Percentiles rank a stretch among this genome's conserved stretches.
phyloP scores from a whole-genome alignment of 2,329 filamentous ascomycete species.

The Monilinia polystroma region DNA sequence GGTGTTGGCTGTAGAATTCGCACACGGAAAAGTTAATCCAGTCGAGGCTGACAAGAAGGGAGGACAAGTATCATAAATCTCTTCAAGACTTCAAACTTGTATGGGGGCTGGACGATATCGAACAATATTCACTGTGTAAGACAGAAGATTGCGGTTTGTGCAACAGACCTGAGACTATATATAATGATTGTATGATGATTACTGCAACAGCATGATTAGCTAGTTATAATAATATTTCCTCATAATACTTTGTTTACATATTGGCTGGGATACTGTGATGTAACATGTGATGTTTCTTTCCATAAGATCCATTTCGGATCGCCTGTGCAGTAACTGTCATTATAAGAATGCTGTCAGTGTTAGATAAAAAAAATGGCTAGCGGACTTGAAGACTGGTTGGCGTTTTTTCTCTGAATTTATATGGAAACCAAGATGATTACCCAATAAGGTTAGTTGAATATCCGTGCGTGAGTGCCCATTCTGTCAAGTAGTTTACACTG shows the following conservation, averaged over 20 bases:
- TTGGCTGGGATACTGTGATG: not conserved
- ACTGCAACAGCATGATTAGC: not conserved
- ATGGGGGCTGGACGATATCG: not conserved
- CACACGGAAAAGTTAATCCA: constrained; percentile 45
- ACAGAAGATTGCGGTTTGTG: not conserved
- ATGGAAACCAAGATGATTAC: not conserved
- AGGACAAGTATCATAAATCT: constrained; percentile 32
- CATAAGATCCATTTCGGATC: not conserved
- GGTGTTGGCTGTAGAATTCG: constrained; percentile 38
- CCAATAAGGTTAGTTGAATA: no score
- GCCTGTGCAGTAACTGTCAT: not conserved
- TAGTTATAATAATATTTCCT: not conserved
- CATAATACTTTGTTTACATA: not conserved
- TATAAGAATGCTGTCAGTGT: not conserved
- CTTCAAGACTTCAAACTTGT: not conserved
- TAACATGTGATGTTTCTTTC: not conserved
- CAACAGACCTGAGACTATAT: not conserved
- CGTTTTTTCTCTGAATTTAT: no score
- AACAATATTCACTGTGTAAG: not conserved
- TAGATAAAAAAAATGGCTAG: not conserved
- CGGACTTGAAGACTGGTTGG: no score
- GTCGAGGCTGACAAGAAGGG: constrained; percentile 44
- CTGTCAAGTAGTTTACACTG: not conserved
- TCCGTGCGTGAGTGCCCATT: not conserved
- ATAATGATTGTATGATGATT: not conserved